phyloP scores from a whole-genome alignment of 2,329 filamentous ascomycete genomes.

The Aspergillus clavatus region DNA sequence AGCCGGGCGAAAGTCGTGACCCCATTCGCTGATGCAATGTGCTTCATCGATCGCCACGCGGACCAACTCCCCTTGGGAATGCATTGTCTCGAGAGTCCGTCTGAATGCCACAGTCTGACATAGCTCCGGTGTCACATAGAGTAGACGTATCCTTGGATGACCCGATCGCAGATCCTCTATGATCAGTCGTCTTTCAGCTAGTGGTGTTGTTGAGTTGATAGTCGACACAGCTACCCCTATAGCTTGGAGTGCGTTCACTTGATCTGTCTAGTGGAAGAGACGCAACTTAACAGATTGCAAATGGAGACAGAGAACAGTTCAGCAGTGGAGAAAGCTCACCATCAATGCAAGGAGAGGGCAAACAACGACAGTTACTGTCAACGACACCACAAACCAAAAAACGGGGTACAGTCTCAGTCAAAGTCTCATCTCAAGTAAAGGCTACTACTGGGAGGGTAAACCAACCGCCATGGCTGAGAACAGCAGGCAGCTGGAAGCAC shows the following conservation, averaged over 20 bases:
- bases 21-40: constrained; percentile 97
- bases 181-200: constrained; percentile 61
- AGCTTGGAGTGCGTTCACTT: constrained; percentile 72
- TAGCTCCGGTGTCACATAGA: constrained; percentile 91
- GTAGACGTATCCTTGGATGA: constrained; percentile 73
- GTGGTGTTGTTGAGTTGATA: constrained; percentile 76
- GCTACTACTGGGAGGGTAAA: constrained; percentile 20
- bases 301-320: not conserved
- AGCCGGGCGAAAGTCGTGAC: constrained; percentile 90
- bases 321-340: constrained; percentile 45
- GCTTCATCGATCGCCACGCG: constrained; percentile 90
- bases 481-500: constrained; percentile 86
- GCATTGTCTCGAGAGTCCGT: constrained; percentile 64
- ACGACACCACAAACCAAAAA: constrained; percentile 6
- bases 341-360: constrained; percentile 86
- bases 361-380: constrained; percentile 76
- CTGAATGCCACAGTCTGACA: constrained; percentile 76
- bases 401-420: constrained; percentile 9
- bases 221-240: constrained; percentile 75
- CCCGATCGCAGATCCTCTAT: constrained; percentile 79
- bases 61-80: constrained; percentile 78
- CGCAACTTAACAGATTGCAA: not conserved
- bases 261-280: constrained; percentile 63
- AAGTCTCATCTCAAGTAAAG: not conserved
- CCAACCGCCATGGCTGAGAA: constrained; percentile 79